Evolutionary conservation across 1,139 yeast genomes (phyloP).

Genomic region (Kodamaea plutei): DNA sequence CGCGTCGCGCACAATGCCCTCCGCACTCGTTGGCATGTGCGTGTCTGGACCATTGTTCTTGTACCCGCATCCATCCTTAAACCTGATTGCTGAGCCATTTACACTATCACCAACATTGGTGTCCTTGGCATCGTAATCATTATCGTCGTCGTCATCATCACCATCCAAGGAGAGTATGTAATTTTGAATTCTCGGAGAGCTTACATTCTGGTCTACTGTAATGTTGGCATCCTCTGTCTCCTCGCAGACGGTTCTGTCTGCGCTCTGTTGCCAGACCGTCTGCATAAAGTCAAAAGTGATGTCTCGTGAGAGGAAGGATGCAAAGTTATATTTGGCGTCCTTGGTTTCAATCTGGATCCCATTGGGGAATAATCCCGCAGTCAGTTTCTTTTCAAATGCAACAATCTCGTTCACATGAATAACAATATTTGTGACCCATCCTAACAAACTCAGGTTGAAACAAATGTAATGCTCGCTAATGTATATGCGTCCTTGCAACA

Average conservation of each 20-base stretch:
- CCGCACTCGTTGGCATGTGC: conserved; percentile 32
- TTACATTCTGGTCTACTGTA: conserved; percentile 1
- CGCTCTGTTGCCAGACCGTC: conserved; percentile 48
- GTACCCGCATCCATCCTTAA: conserved; percentile 30
- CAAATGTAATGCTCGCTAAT: conserved; percentile 78
- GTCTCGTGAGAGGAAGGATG: conserved; percentile 84
- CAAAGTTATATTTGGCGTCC: conserved; percentile 70
- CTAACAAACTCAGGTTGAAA: conserved; percentile 86
- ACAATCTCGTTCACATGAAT: conserved; percentile 70
- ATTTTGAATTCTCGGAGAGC: conserved; percentile 15
- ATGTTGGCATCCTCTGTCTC: conserved; percentile 5
- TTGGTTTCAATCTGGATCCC: conserved; percentile 76
- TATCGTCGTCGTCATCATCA: conserved; percentile 16
- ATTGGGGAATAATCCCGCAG: conserved; percentile 89
- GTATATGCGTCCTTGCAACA: conserved; percentile 88
- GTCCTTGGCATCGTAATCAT: conserved; percentile 4
- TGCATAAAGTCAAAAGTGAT: conserved; percentile 66
- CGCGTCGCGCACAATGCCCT: conserved; percentile 16
- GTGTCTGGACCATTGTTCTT: conserved; percentile 39
- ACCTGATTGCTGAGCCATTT: conserved; percentile 16
- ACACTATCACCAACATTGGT: too few relatives aligned
- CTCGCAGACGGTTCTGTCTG: conserved; percentile 7
- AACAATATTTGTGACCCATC: conserved; percentile 84
- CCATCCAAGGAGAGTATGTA: conserved; percentile 23
- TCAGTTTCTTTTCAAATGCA: conserved; percentile 70